Percentiles rank a stretch among this genome's conserved stretches.
phyloP scores from a whole-genome alignment of 2,329 filamentous ascomycete genomes.

The Epichloe sp. region DNA sequence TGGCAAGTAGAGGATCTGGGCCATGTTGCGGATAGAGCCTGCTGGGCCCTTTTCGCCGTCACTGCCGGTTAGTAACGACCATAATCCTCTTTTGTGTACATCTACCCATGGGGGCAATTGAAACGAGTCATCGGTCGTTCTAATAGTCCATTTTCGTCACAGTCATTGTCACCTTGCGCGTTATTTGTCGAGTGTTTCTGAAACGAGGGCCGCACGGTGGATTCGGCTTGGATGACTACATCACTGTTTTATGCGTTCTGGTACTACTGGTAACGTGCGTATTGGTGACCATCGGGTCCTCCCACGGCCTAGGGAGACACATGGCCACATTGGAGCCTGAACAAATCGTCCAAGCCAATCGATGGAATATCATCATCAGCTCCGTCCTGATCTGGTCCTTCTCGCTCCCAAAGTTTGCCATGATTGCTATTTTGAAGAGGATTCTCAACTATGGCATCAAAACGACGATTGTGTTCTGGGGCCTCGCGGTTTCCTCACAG shows the following conservation, averaged over 20 bases:
- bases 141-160: neutral
- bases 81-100: neutral
- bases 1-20: conserved; percentile 1
- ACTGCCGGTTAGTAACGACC: conserved; percentile 8
- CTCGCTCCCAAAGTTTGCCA: conserved; percentile 15
- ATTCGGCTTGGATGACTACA: conserved; percentile 13
- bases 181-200: conserved; percentile 10
- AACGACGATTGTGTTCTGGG: conserved; percentile 13
- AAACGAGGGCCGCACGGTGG: conserved; percentile 11
- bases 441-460: conserved; percentile 15
- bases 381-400: conserved; percentile 15
- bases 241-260: conserved; percentile 11
- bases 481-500: conserved; percentile 12
- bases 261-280: conserved; percentile 12
- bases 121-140: neutral
- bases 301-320: conserved; percentile 13
- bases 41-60: conserved; percentile 15
- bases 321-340: conserved; percentile 4
- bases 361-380: conserved; percentile 15
- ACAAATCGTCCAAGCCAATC: conserved; percentile 8
- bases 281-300: conserved; percentile 11
- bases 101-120: neutral
- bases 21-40: conserved; percentile 10
- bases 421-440: conserved; percentile 15
- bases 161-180: conserved; percentile 12